Base-by-base conservation (phyloP, 352 stramenopile species). In the Blastocystis sp. region DNA sequence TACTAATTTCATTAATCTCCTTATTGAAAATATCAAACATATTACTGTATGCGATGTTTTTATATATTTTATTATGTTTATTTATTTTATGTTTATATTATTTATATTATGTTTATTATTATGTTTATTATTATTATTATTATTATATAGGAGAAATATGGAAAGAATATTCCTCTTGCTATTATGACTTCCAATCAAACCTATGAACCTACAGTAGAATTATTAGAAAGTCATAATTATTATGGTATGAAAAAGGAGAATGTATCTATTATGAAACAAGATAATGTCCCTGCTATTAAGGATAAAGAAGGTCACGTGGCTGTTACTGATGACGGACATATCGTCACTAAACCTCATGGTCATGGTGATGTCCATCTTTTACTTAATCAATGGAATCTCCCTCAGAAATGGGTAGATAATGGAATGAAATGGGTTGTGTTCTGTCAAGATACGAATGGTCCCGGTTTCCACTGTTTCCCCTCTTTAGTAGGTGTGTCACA, bases 141-240 rank as follows among this genome's bases (percentile, higher is more conserved):
- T 13, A 19, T 49, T 27, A 16, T 23, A 5, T 52, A 59, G 49
- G 49, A 27, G 4, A 10, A 16, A 3, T 33, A 33, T 13, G 48
- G 24, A 1, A 47, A 67, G 10, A 68, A 77, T 9, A 59, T 95
- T 30, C 86, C 87, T 5, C 74, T 96, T 24, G 84, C 83, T 27
- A 96, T 97, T 65, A 97, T 97, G 90, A 93, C 86, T 43, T 93
- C 79, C 2, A 83, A 86, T 58, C 87, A 93, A 71, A 97, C 89
- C 1, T 80, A 94, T 62, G 73, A 76, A 11, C 73, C 36, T 13
- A 97, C 88, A 5, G 67, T 73, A 40, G 67, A 70, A 35, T 79
- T 95, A 47, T 75, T 98, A 1, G 55, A 78, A 28, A 68, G 82
- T 23, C 79, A 95, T 65, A 68, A 79, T 41, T 82, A 89, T 68